A percentile compares a stretch with the other conserved stretches of the same genome.
phyloP scores from a whole-genome alignment of 345 rosid species.

The Salix brachista region DNA sequence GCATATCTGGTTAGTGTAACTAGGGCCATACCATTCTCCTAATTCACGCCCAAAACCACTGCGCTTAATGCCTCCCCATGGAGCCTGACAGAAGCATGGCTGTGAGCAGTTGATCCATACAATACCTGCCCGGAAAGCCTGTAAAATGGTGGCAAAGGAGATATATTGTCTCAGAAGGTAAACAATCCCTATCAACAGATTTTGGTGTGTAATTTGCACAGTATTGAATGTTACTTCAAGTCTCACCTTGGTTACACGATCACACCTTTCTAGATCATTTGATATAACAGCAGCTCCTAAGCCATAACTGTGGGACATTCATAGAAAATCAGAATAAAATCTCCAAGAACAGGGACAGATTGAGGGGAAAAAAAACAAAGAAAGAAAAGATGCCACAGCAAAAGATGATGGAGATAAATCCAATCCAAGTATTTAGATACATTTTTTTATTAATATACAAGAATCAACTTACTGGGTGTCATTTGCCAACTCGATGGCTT shows the following conservation, averaged over 20 bases:
- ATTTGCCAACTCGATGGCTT: constrained; percentile 91
- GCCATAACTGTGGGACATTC: constrained; percentile 52
- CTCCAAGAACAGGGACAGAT: not conserved
- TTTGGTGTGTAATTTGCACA: not conserved
- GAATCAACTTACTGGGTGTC: constrained; percentile 68
- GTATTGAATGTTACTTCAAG: not conserved
- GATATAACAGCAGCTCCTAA: constrained; percentile 88
- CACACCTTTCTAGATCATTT: constrained; percentile 84
- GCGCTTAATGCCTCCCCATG: constrained; percentile 97
- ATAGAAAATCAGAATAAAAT: constrained; percentile 10
- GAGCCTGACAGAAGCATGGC: constrained; percentile 95
- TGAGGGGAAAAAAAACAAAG: not conserved
- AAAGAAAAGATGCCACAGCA: not conserved
- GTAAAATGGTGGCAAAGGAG: constrained; percentile 14
- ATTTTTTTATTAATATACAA: not conserved
- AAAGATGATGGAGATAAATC: not conserved
- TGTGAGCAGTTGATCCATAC: constrained; percentile 99
- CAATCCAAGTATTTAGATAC: constrained; percentile 2
- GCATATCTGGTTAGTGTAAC: not conserved
- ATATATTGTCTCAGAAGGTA: constrained; percentile 3
- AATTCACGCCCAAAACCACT: constrained; percentile 98
- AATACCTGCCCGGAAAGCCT: constrained; percentile 75
- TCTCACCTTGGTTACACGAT: constrained; percentile 85
- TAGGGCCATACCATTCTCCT: constrained; percentile 73
- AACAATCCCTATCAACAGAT: not conserved